phyloP scores from a whole-genome alignment of 75 land plant genomes.

The Selaginella tamariscina region DNA sequence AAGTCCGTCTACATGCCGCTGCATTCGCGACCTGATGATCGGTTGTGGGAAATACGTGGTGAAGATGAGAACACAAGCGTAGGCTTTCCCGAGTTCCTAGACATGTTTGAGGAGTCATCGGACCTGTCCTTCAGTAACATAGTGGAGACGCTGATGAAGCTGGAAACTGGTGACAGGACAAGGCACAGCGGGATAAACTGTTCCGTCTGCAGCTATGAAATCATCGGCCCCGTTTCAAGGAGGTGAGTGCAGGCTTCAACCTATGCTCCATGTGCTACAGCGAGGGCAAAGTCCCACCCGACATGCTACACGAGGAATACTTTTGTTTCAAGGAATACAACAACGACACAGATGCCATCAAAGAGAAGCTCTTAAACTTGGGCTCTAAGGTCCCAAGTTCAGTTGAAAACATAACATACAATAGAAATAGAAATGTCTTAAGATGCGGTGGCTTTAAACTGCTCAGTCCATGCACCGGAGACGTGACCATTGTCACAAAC shows the following conservation, averaged over 20 bases:
- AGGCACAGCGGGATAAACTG: slow-evolving; percentile 5
- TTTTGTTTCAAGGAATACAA: slow-evolving; percentile 11
- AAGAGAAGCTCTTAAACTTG: not conserved
- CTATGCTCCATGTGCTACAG: slow-evolving; percentile 11
- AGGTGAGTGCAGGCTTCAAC: slow-evolving; percentile 4
- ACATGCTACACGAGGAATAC: slow-evolving; percentile 3
- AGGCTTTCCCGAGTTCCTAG: slow-evolving; percentile 1
- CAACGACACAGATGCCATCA: not conserved
- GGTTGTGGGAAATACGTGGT: not conserved
- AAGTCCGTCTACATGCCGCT: slow-evolving; percentile 3
- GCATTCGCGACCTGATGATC: not conserved
- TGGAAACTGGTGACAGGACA: not conserved
- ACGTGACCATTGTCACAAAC: slow-evolving; percentile 96
- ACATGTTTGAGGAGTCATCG: slow-evolving; percentile 5
- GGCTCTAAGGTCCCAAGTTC: slow-evolving; percentile 6
- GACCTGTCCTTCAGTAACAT: slow-evolving; percentile 1
- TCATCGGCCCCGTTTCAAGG: slow-evolving; percentile 11
- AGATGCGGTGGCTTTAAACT: slow-evolving; percentile 12
- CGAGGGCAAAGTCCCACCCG: not conserved
- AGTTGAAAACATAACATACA: not conserved
- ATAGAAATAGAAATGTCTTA: not conserved
- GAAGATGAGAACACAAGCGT: not conserved
- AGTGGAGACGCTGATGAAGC: slow-evolving; percentile 5
- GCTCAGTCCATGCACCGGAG: slow-evolving; percentile 81
- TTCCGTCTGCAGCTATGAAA: not conserved